Percentiles rank a stretch among this genome's conserved stretches.
Evolutionary conservation across 2,329 filamentous ascomycete genomes (phyloP).

Genomic region (Aspergillus fumigatiaffinis): DNA sequence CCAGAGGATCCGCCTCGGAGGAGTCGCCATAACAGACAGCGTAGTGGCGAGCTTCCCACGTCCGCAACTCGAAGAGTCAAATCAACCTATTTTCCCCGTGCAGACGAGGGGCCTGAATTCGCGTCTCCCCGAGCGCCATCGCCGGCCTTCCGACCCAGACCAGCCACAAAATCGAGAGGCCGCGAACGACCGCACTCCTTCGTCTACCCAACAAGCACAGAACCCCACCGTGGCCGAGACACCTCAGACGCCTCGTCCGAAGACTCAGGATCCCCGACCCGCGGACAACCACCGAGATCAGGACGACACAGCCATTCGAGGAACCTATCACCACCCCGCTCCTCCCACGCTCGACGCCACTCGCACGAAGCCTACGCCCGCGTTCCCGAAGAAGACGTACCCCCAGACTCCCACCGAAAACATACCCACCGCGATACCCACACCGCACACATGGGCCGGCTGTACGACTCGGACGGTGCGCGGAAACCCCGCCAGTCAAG

Average conservation of each 20-base stretch:
- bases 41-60: conserved; percentile 19
- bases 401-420: conserved; percentile 16
- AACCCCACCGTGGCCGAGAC: not conserved
- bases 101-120: conserved; percentile 15
- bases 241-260: conserved; percentile 14
- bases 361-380: conserved; percentile 36
- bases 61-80: conserved; percentile 17
- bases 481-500: conserved; percentile 9
- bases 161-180: conserved; percentile 15
- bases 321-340: conserved; percentile 25
- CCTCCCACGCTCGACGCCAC: conserved; percentile 28
- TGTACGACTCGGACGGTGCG: conserved; percentile 18
- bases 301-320: conserved; percentile 11
- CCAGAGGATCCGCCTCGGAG: conserved; percentile 17
- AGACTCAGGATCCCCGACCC: conserved; percentile 17
- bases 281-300: conserved; percentile 10
- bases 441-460: conserved; percentile 4
- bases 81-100: conserved; percentile 13
- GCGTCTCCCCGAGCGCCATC: conserved; percentile 26
- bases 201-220: conserved; percentile 15
- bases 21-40: conserved; percentile 20
- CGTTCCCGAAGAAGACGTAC: conserved; percentile 26
- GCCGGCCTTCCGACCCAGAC: conserved; percentile 20
- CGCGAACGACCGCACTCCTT: conserved; percentile 18
- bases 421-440: conserved; percentile 8